Evolutionary conservation across 106 monocot genomes (phyloP), one percentile per base, ranked within the genome.

Genomic region (Dendrobium catenatum): DNA sequence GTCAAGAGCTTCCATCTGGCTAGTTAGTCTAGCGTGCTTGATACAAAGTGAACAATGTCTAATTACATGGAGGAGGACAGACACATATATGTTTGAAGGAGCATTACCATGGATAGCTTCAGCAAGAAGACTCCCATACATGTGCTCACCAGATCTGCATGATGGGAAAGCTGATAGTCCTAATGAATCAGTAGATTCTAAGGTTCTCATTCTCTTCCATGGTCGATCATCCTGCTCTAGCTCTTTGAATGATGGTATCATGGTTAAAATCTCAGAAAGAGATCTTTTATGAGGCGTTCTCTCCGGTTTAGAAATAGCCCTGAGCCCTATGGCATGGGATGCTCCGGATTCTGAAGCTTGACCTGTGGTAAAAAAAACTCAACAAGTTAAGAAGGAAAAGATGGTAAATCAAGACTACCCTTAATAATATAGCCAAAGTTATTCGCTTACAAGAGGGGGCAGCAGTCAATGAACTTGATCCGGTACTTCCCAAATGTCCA

Each of bases 1-100:
- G 70, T 88, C 90, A 75, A 95, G 91, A 49, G 87, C 85, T 87
- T 99, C 99, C 99, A 99, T 99, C 80, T 99, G 99, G 73, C 88
- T 89, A 61, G 99, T 99, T 66, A 99, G 58, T 77, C 82, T 93
- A 42, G 95, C 93, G 87, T 95, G 99, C 83, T 99, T 99, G 72
- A 99, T 91, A 85, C 89, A 95, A 11, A 99, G 85, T 46, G 95
- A 93, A 85, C 99, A 95, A 64, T 99, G 99, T 80, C 92, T 93
- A 55, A 95, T 77, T 56, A 93, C 93, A 86, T 91, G 99, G 61
- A 95, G 91, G 43, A 99, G 91, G 66, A 89, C 80, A 24, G 88
- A 86, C 42, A 89, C 80, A 86, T 93, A 93, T 20, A 88, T 73
- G 80, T 83, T 93, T 72, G 91, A 89, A 55, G 95, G 82, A 82